These are phyloP conservation scores for Synchytrium microbalum DNA, from an alignment of 371 early-diverging fungal genomes.

Conservation along the genomic window DNA sequence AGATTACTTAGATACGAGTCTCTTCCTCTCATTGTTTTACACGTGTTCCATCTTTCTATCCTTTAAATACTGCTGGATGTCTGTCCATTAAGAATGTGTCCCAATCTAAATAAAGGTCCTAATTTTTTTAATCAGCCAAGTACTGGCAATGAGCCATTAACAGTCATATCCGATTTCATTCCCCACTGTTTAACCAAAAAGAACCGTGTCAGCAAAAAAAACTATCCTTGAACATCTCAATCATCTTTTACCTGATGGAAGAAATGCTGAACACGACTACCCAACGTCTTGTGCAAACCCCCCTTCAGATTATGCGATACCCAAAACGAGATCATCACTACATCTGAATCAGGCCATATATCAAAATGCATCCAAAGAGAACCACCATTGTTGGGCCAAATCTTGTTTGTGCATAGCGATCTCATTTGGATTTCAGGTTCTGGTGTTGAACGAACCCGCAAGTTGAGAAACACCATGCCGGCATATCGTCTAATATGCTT, in stretches of 20 bases:
- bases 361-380: background rate
- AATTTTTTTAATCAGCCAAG: background rate
- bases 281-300: background rate
- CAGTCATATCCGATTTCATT: background rate
- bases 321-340: background rate
- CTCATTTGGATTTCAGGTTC: background rate
- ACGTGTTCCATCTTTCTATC: too few species aligned
- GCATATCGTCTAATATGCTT: background rate
- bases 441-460: background rate
- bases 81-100: too few species aligned
- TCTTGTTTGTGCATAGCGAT: background rate
- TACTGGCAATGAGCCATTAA: background rate
- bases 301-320: background rate
- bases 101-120: too few species aligned
- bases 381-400: background rate
- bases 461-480: background rate
- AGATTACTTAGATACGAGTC: too few species aligned
- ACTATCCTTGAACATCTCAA: too few species aligned
- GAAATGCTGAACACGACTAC: background rate
- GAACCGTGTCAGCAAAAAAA: background rate
- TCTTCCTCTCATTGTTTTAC: too few species aligned
- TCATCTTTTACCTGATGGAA: background rate
- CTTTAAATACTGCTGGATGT: too few species aligned
- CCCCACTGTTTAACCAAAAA: background rate
- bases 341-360: background rate